Percentiles rank a stretch among this genome's conserved stretches.
phyloP scores from a whole-genome alignment of 768 basidiomycete species.

The Rickenella mellea region DNA sequence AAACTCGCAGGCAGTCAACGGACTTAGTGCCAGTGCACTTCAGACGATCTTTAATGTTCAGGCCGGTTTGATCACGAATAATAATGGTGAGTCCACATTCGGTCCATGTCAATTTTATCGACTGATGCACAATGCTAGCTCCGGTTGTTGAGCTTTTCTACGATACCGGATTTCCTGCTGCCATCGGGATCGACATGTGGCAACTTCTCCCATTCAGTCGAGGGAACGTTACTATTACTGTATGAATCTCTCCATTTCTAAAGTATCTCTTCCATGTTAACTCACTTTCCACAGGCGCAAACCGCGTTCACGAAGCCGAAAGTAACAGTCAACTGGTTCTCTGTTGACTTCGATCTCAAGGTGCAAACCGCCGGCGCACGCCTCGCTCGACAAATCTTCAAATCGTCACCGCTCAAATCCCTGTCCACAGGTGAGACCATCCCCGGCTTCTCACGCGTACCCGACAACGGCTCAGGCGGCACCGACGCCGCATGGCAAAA shows the following conservation, averaged over 20 bases:
- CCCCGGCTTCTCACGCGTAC: conserved; percentile 33
- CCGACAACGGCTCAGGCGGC: conserved; percentile 30
- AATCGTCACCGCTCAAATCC: conserved; percentile 19
- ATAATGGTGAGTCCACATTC: too few relatives aligned
- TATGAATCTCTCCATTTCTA: too few relatives aligned
- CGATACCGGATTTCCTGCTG: conserved; percentile 35
- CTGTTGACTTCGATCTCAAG: conserved; percentile 35
- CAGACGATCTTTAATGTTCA: conserved; percentile 35
- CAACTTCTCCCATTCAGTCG: conserved; percentile 46
- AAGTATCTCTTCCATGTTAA: too few relatives aligned
- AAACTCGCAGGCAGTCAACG: conserved; percentile 29
- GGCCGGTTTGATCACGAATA: conserved; percentile 36
- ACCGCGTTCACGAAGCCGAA: conserved; percentile 39
- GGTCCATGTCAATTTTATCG: too few relatives aligned
- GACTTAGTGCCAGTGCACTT: conserved; percentile 29
- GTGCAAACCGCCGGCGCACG: conserved; percentile 40
- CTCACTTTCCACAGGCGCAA: too few relatives aligned
- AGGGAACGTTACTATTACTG: conserved; percentile 39
- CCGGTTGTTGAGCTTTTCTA: conserved; percentile 40
- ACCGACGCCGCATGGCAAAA: conserved; percentile 34
- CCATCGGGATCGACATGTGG: conserved; percentile 45
- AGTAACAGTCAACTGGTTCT: conserved; percentile 45
- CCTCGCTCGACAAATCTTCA: conserved; percentile 32
- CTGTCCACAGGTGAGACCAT: conserved; percentile 33
- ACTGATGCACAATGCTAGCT: too few relatives aligned